Evolutionary conservation across 2,329 filamentous ascomycete species (phyloP).

Genomic region (Podosphaera aphanis): DNA sequence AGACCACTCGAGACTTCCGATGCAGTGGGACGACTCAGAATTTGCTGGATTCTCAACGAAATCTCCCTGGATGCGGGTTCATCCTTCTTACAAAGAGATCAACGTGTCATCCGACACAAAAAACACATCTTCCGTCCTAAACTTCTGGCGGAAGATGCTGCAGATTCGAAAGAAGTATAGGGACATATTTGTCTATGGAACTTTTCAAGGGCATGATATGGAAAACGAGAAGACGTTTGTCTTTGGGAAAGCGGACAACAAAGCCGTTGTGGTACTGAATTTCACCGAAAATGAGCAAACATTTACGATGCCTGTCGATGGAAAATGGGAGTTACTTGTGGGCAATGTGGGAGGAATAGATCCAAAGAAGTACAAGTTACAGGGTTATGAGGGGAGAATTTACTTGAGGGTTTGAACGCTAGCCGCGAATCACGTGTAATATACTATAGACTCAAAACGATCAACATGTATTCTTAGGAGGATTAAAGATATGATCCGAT

Average conservation of each 20-base stretch:
- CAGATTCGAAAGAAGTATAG: conserved; percentile 23
- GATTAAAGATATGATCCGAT: too few species aligned
- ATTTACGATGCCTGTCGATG: conserved; percentile 6
- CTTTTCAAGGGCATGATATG: conserved; percentile 27
- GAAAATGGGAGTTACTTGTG: conserved; percentile 12
- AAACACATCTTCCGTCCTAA: conserved; percentile 9
- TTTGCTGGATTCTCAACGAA: conserved; percentile 38
- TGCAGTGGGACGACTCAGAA: conserved; percentile 37
- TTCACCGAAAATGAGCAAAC: conserved; percentile 20
- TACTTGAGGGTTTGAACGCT: conserved; percentile 6
- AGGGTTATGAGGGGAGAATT: conserved; percentile 17
- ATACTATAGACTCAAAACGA: too few species aligned
- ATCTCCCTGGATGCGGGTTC: conserved; percentile 3
- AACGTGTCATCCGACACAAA: conserved; percentile 31
- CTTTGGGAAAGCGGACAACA: conserved; percentile 20
- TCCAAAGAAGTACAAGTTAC: conserved; percentile 7
- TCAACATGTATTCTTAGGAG: too few species aligned
- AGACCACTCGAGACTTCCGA: conserved; percentile 47
- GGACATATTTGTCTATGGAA: conserved; percentile 36
- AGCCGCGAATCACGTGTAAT: neutral
- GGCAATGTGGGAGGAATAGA: conserved; percentile 8
- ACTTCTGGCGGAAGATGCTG: conserved; percentile 14
- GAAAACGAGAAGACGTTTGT: conserved; percentile 23
- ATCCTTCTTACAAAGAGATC: conserved; percentile 16
- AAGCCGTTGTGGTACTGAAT: conserved; percentile 22